Percentiles rank a stretch among this genome's conserved stretches.
Evolutionary conservation across 2,329 filamentous ascomycete genomes (phyloP).

Genomic region (Colletotrichum sublineola): DNA sequence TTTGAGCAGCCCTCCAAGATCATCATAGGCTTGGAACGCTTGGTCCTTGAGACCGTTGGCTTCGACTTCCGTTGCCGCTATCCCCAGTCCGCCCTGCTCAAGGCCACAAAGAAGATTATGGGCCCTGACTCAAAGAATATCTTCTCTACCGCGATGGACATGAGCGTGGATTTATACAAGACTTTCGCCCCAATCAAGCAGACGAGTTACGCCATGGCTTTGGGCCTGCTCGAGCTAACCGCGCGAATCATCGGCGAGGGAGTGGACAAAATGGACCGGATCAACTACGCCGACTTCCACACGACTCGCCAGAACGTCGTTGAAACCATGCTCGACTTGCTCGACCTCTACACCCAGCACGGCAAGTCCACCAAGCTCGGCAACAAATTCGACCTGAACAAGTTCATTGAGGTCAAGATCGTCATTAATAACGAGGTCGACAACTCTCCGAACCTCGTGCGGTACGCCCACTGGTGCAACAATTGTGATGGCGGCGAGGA

Average conservation of each 20-base stretch:
- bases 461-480: slow-evolving; percentile 74
- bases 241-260: slow-evolving; percentile 74
- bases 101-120: slow-evolving; percentile 75
- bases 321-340: slow-evolving; percentile 89
- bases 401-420: slow-evolving; percentile 89
- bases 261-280: slow-evolving; percentile 61
- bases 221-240: slow-evolving; percentile 85
- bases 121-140: slow-evolving; percentile 65
- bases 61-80: slow-evolving; percentile 95
- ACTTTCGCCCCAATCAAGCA: slow-evolving; percentile 95
- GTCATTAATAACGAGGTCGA: slow-evolving; percentile 86
- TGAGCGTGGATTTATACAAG: slow-evolving; percentile 90
- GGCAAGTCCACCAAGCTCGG: slow-evolving; percentile 81
- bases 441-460: slow-evolving; percentile 67
- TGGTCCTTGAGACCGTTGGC: slow-evolving; percentile 91
- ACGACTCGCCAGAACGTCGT: slow-evolving; percentile 63
- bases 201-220: slow-evolving; percentile 84
- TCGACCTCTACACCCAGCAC: slow-evolving; percentile 93
- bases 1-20: slow-evolving; percentile 85
- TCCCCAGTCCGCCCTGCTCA: slow-evolving; percentile 86
- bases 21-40: slow-evolving; percentile 89
- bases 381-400: slow-evolving; percentile 77
- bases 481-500: slow-evolving; percentile 60
- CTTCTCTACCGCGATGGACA: slow-evolving; percentile 79
- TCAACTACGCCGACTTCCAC: slow-evolving; percentile 63